phyloP scores from a whole-genome alignment of 164 flowering plant species.

The Platanus orientalis region DNA sequence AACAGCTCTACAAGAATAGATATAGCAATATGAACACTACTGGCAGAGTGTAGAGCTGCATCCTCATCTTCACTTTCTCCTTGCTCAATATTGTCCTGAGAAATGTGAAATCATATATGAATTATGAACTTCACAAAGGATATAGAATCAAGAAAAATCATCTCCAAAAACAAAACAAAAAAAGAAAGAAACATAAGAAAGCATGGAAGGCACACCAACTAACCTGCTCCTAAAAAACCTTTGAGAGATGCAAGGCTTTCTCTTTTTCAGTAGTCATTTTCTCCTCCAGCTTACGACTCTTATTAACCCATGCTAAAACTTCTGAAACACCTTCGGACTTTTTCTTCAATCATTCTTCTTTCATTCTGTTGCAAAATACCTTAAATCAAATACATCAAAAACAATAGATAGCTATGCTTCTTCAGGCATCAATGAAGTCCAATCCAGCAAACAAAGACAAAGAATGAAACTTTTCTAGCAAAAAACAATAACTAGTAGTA shows the following conservation, averaged over 20 bases:
- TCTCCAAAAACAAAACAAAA: slow-evolving; percentile 15
- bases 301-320: slow-evolving; percentile 67
- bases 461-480: too few relatives aligned
- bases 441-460: background rate
- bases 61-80: slow-evolving; percentile 69
- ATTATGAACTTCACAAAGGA: background rate
- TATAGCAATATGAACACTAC: slow-evolving; percentile 27
- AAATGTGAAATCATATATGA: slow-evolving; percentile 14
- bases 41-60: slow-evolving; percentile 24
- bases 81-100: slow-evolving; percentile 65
- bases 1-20: background rate
- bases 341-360: slow-evolving; percentile 62
- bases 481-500: too few relatives aligned
- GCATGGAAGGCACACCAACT: slow-evolving; percentile 1
- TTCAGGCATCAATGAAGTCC: background rate
- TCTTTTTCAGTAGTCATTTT: slow-evolving; percentile 58
- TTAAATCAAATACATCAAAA: background rate
- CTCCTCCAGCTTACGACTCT: slow-evolving; percentile 71
- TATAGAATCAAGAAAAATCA: background rate
- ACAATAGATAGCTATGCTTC: background rate
- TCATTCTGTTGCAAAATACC: slow-evolving; percentile 46
- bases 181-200: background rate
- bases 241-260: slow-evolving; percentile 67
- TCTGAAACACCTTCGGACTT: slow-evolving; percentile 61
- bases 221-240: slow-evolving; percentile 88